Evolutionary conservation across 257 asterid species (phyloP).

Genomic region (Catharanthus roseus): DNA sequence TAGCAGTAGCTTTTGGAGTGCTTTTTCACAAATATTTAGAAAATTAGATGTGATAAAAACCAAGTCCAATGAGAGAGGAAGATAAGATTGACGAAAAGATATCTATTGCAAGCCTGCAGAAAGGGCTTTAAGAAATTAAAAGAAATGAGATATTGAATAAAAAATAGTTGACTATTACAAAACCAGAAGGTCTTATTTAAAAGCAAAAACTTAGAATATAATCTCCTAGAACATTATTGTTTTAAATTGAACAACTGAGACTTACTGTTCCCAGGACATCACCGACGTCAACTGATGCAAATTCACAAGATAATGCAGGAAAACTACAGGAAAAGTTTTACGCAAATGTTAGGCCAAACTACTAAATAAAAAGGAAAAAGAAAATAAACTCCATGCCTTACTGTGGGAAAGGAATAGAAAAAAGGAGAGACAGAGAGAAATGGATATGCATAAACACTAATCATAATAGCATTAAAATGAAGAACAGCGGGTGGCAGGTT

Average conservation of each 20-base stretch:
- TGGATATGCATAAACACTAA: not conserved
- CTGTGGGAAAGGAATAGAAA: too few species aligned
- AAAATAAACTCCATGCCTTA: not conserved
- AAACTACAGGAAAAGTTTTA: conserved; percentile 47
- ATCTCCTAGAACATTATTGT: not conserved
- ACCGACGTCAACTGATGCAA: conserved; percentile 93
- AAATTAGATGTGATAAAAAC: not conserved
- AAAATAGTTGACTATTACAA: not conserved
- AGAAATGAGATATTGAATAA: not conserved
- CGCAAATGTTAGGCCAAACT: conserved; percentile 10
- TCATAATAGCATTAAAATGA: not conserved
- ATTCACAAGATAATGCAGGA: conserved; percentile 96
- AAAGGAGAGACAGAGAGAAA: too few species aligned
- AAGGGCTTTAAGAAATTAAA: not conserved
- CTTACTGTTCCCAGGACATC: conserved; percentile 97
- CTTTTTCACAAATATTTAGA: not conserved
- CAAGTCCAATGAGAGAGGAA: not conserved
- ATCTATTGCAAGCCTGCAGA: not conserved
- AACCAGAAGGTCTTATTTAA: not conserved
- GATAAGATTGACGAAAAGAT: not conserved
- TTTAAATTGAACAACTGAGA: conserved; percentile 17
- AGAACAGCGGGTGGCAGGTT: not conserved
- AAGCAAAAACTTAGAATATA: not conserved
- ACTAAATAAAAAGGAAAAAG: conserved; percentile 1
- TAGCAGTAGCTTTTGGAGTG: not conserved